Base-by-base conservation (phyloP, 2,329 filamentous ascomycete species). In the Aspergillus texensis region DNA sequence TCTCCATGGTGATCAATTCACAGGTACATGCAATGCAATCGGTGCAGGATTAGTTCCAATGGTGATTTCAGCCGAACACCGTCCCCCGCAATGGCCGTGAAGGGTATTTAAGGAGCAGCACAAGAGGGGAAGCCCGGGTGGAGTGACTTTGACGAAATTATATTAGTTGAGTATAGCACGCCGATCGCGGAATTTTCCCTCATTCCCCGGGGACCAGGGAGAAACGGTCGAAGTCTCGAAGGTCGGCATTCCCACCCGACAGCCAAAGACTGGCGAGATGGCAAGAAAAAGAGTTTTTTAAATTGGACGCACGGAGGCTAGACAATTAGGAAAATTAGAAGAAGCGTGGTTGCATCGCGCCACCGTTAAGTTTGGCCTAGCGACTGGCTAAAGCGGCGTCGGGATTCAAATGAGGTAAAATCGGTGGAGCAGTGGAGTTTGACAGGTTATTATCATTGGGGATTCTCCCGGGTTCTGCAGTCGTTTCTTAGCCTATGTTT, bases 1-100 rank as follows among this genome's bases (percentile, higher is more conserved):
- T 55, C 36, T 75, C 72, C 71, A 75, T 75, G 16, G 45, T 63
- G 45, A 24, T 28, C 6, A n/a, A 30, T 19, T 30, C 26, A n/a
- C 26, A n/a, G 12, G 10, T 16, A 16, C 46, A 28, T 50, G 9
- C 46, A 52, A 30, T 30, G 21, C 45, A 46, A 46, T 21, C 14
- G 10, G 2, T 21, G 11, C 43, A 46, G 39, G 39, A 9, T 41
- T 36, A 36, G 34, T 36, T 36, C 6, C 34, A 36, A 11, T 34
- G 34, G 34, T 6, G 12, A 16, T 36, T 36, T 36, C 14, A 16
- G 34, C 34, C 14, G 41, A 26, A 6, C 11, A 4, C 43, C 6
- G 9, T 12, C 11, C 43, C 21, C n/a, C 21, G 46, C 46, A 50
- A 28, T 50, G 46, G 46, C 24, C 8, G 12, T 19, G 46, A 6